Evolutionary conservation across 768 basidiomycete species (phyloP), one percentile per base, ranked within the genome.

Genomic region (Ephemerocybe angulata): DNA sequence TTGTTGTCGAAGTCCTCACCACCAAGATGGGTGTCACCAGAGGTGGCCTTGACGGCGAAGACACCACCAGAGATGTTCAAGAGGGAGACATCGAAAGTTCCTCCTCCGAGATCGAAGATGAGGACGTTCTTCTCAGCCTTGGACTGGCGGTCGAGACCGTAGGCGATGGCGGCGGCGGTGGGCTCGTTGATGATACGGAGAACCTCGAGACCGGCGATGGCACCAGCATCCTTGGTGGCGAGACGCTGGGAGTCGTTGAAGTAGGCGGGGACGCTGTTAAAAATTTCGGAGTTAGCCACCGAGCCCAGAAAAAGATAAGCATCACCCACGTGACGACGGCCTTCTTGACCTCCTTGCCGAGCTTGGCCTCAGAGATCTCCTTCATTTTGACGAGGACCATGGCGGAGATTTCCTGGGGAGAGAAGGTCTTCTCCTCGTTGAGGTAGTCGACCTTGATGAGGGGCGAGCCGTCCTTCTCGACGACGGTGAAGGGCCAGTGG

Each of bases 171-270:
- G 55, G 97, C 97, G 50, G 97, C 97, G 52, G 97, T 99, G 60
- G 97, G 97, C 80, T 99, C 97, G 77, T 99, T 99, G 82, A 99
- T 99, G 82, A 99, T 99, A 77, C 97, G 96, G 75, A 99, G 92
- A 65, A 99, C 94, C 70, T 99, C 95, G 59, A 99, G 91, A 60
- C 97, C 97, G 66, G 97, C 84, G 63, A 99, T 99, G 64, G 90
- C 83, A 74, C 97, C 97, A 59, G 97, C 97, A 74, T 99, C 97
- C 78, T 98, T 98, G 72, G 97, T 98, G 50, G 97, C 96, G 60
- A 97, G 82, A 79, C 97, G 94, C 71, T 99, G 97, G 25, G 97
- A 99, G 79, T 98, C 97, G 75, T 99, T 99, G 83, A 98, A 98
- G 82, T 98, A 99, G 60, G 97, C 97, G 40, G 97, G 97, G 62